A percentile compares a stretch with the other conserved stretches of the same genome.
Evolutionary conservation across 225 moss, liverwort and hornwort species (phyloP).

Genomic region (Pleurozium schreberi): DNA sequence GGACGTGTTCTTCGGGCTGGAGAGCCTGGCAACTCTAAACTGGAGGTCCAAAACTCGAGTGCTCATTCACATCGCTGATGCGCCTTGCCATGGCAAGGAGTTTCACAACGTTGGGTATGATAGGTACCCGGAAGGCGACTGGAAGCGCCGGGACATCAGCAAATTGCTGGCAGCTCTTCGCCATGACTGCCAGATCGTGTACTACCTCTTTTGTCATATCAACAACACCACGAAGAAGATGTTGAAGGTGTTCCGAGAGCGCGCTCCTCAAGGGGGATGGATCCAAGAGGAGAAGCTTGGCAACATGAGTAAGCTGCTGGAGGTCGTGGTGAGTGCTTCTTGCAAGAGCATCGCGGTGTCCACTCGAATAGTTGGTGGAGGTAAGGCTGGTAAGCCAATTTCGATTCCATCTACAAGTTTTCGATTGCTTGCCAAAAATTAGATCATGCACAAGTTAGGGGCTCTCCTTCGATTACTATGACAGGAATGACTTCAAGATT

Average conservation of each 20-base stretch:
- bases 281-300: neutral
- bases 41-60: neutral
- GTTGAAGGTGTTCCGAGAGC: neutral
- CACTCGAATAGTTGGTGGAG: neutral
- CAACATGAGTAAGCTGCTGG: constrained; percentile 21
- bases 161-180: neutral
- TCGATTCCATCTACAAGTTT: neutral
- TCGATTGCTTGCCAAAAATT: neutral
- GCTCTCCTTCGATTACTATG: neutral
- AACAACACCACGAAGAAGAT: neutral
- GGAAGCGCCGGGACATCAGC: neutral
- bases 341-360: neutral
- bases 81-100: neutral
- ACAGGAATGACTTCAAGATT: no score
- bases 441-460: neutral
- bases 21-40: neutral
- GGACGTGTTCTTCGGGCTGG: neutral
- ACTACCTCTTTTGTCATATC: neutral
- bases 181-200: neutral
- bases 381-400: neutral
- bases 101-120: rapidly evolving
- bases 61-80: neutral
- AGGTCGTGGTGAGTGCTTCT: neutral
- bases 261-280: neutral
- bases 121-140: neutral